Conservation (phyloP, 352 stramenopile genomes). For the Phytophthora foliorum region DNA sequence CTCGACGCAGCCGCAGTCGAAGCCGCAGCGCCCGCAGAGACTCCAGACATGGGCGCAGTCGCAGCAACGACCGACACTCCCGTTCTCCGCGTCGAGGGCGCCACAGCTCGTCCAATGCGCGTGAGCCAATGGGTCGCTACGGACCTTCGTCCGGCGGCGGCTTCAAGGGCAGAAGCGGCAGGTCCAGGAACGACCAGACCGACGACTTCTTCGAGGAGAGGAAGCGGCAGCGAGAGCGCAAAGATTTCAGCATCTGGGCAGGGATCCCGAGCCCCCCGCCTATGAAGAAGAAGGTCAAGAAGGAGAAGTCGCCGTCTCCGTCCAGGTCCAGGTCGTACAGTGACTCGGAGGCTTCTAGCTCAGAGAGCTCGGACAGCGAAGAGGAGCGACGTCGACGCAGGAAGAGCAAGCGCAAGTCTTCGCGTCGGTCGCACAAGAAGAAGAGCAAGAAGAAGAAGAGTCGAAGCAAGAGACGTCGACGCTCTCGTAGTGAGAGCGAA, state of each 20-base stretch:
- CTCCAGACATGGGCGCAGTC: constrained; percentile 30
- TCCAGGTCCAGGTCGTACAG: constrained; percentile 28
- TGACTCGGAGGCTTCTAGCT: constrained; percentile 37
- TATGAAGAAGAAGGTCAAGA: constrained; percentile 61
- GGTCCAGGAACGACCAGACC: constrained; percentile 46
- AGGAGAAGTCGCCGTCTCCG: constrained; percentile 36
- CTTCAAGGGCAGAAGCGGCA: constrained; percentile 29
- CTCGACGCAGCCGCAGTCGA: constrained; percentile 39
- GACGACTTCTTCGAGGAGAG: constrained; percentile 82
- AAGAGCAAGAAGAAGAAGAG: constrained; percentile 51
- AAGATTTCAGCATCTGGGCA: constrained; percentile 80
- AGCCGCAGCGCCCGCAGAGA: constrained; percentile 37
- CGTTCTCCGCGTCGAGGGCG: constrained; percentile 38
- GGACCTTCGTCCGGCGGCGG: constrained; percentile 18
- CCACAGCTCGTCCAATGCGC: constrained; percentile 30
- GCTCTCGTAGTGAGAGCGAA: constrained; percentile 37
- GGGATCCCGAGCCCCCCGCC: constrained; percentile 74
- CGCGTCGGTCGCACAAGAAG: constrained; percentile 49
- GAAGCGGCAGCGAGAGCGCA: constrained; percentile 69
- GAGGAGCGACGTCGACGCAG: constrained; percentile 46
- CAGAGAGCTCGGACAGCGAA: constrained; percentile 45
- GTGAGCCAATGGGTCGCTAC: constrained; percentile 44
- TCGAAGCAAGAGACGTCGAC: constrained; percentile 34
- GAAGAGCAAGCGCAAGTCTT: constrained; percentile 48
- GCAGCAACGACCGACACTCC: constrained; percentile 30